Percentiles rank a stretch among this genome's conserved stretches.
Evolutionary conservation across 371 early-diverging fungal species (phyloP).

Genomic region (Mortierella sp.): DNA sequence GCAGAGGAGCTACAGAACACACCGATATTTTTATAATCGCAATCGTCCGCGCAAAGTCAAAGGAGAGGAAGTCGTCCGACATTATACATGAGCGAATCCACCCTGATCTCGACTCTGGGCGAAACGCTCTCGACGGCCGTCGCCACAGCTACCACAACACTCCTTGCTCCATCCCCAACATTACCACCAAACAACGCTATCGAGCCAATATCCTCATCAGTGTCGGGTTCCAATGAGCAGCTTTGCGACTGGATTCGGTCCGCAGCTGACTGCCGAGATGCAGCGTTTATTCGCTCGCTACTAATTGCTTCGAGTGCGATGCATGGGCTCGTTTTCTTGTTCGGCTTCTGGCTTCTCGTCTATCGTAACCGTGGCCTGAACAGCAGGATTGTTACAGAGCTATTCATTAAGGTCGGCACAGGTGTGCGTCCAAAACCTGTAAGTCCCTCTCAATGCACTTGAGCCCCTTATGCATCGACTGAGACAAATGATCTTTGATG

Average conservation of each 20-base stretch:
- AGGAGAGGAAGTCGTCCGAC: too few species aligned
- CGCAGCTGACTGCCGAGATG: constrained; percentile 49
- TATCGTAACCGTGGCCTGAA: constrained; percentile 50
- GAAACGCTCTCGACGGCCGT: constrained; percentile 13
- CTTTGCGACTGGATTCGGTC: constrained; percentile 53
- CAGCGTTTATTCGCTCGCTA: constrained; percentile 28
- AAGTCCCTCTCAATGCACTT: constrained; percentile 11
- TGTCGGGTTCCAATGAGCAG: neutral
- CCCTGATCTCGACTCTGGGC: constrained; percentile 2
- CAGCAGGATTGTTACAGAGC: constrained; percentile 39
- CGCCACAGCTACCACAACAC: constrained; percentile 16
- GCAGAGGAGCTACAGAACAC: too few species aligned
- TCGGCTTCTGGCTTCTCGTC: constrained; percentile 39
- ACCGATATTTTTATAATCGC: neutral
- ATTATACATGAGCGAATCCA: too few species aligned
- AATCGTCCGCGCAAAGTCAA: neutral
- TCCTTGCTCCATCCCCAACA: neutral
- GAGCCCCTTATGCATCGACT: neutral
- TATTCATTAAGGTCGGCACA: constrained; percentile 31
- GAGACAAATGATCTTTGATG: neutral
- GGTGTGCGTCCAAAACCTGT: constrained; percentile 51
- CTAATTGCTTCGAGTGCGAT: constrained; percentile 29
- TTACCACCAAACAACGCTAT: neutral
- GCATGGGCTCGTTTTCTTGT: constrained; percentile 36
- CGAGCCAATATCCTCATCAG: neutral